Base-by-base conservation (phyloP, 2,329 filamentous ascomycete genomes). In the Stagonosporopsis cucurbitacearum region DNA sequence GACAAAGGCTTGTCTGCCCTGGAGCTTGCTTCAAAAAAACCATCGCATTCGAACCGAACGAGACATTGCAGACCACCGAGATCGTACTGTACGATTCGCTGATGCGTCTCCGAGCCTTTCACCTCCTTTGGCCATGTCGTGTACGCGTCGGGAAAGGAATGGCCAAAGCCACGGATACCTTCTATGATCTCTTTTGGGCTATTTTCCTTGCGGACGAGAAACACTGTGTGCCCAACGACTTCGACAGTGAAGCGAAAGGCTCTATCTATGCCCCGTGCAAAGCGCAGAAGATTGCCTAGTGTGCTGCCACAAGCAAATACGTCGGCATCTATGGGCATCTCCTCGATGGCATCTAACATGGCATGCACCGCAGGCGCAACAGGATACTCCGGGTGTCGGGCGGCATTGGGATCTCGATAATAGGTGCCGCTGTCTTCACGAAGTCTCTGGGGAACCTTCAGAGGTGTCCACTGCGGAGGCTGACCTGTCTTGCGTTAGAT, bases 111-210 rank as follows among this genome's bases (percentile, higher is more conserved):
- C 0, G 87, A 90, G 0, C 79, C 77, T 41, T 77, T 79, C 0
- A 86, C 81, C 0, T 79, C 79, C 0, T 63, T 11, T 9, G 83
- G 81, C 87, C 87, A 90, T 0, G 79, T 84, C 0, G 88, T 91
- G 64, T 89, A 87, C 1, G 79, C 78, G 43, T 89, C 85, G 0
- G 85, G 86, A 60, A 91, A 91, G 0, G 84, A 81, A 62, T 90
- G 87, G 0, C 88, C 87, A 62, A 80, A 89, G 0, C 88, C 88
- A 15, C 63, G 63, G 0, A 90, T 74, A n/a, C 78, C 78, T 0
- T 74, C 61, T 5, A 90, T 85, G 0, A 78, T 66, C 60, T 88
- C 84, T 0, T 70, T 81, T 0, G 87, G 85, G 0, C 82, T 81
- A 40, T 84, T 86, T 63, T 88, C 86, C 20, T 83, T 79, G 1